phyloP scores from a whole-genome alignment of 805 yeast species.

The Cyberlindnera mrakii region DNA sequence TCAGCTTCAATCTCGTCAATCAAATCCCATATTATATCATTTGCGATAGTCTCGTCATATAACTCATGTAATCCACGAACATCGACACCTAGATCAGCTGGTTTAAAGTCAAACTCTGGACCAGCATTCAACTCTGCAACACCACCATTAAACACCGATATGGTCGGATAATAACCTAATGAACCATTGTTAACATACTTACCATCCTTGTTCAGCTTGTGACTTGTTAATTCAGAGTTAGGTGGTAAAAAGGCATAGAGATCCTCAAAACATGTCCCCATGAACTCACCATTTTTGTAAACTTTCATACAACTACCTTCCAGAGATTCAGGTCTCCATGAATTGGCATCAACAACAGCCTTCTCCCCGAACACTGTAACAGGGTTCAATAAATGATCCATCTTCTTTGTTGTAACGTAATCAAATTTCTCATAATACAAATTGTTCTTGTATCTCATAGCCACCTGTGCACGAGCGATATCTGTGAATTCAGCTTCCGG shows the following conservation, averaged over 20 bases:
- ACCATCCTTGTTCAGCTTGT: slow-evolving; percentile 28
- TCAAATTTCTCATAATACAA: slow-evolving; percentile 83
- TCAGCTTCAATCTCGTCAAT: slow-evolving; percentile 76
- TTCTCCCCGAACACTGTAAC: slow-evolving; percentile 65
- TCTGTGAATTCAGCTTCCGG: slow-evolving; percentile 49
- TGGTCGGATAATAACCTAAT: slow-evolving; percentile 87
- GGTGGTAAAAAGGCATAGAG: slow-evolving; percentile 79
- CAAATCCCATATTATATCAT: slow-evolving; percentile 77
- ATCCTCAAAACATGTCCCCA: slow-evolving; percentile 62
- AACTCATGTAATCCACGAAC: slow-evolving; percentile 52
- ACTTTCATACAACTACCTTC: slow-evolving; percentile 57
- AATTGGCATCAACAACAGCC: slow-evolving; percentile 47
- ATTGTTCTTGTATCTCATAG: slow-evolving; percentile 73
- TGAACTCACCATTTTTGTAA: slow-evolving; percentile 67
- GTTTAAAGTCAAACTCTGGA: slow-evolving; percentile 47
- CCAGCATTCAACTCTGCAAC: slow-evolving; percentile 65
- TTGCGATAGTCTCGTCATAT: slow-evolving; percentile 66
- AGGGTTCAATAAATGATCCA: slow-evolving; percentile 72
- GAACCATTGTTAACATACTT: slow-evolving; percentile 68
- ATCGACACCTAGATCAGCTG: slow-evolving; percentile 27
- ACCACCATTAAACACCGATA: slow-evolving; percentile 79
- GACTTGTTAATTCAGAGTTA: slow-evolving; percentile 43
- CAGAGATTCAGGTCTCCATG: slow-evolving; percentile 42
- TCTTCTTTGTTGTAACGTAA: slow-evolving; percentile 58
- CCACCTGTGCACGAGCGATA: slow-evolving; percentile 75